Base-by-base conservation (phyloP, 2,329 filamentous ascomycete genomes). In the Botrytis hyacinthi region DNA sequence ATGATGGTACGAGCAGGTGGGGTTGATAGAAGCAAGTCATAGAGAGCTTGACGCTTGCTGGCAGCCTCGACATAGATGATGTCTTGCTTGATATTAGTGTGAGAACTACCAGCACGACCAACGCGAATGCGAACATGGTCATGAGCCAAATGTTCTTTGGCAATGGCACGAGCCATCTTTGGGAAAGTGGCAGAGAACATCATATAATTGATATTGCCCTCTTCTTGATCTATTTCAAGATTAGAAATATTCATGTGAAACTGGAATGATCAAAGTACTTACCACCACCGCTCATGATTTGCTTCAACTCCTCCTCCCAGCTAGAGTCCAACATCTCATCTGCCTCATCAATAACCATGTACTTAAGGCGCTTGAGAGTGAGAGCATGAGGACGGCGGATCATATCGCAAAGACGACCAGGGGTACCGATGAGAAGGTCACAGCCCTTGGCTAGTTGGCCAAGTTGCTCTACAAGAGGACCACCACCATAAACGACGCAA, bases 181-280 rank as follows among this genome's bases (percentile, higher is more conserved):
- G 95, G 93, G 82, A 99, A 98, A 0, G 96, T 98, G 0, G 96
- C 96, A 0, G 94, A 97, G 82, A 98, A 98, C 84, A 99, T 92
- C 83, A 97, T 87, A 81, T 90, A 91, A 73, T 86, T 88, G 78
- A 91, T 83, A 75, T 88, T 87, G 4, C 87, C 94, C 73, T 92
- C 90, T 75, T 97, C 89, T 77, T 97, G 84, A 82, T 90, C 87
- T 97, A 84, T 85, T 61, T 73, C n/a, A 35, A 68, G 62, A 73
- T 81, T 40, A 80, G 71, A 63, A 62, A 62, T 69, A 32, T 14
- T 54, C 32, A 61, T 40, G 8, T 71, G 29, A 59, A 54, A 18
- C 71, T 46, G 51, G n/a, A 68, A n/a, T 59, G 37, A 59, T 18
- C 51, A 8, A 44, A 48, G 26, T 67, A 84, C 89, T 84, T 87